Evolutionary conservation across 2,329 filamentous ascomycete species (phyloP).

Genomic region (Nemania sp.): DNA sequence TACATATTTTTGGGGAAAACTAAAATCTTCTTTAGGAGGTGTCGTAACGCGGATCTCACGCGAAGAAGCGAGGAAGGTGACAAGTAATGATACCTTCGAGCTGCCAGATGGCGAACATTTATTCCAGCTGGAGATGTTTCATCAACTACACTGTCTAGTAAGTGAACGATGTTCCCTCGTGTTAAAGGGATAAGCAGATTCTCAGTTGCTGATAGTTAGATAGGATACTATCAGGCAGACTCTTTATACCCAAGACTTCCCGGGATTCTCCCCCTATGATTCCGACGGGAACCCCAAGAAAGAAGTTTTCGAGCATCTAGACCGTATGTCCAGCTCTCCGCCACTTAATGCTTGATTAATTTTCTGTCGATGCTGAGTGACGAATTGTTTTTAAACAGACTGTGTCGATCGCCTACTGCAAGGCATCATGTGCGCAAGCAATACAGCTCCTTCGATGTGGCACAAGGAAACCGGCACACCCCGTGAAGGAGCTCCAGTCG

Average conservation of each 20-base stretch:
- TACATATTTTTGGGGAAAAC: not conserved
- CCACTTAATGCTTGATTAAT: not conserved
- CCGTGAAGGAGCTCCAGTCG: not conserved
- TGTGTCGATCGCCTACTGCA: conserved; percentile 4
- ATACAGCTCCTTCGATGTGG: not conserved
- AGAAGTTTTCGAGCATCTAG: not conserved
- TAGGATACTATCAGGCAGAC: conserved; percentile 4
- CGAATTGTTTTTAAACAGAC: not conserved
- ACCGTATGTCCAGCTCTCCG: not conserved
- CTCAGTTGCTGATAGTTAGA: not conserved
- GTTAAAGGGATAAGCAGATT: not conserved
- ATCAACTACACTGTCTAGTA: conserved; percentile 2
- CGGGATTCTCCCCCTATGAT: not conserved
- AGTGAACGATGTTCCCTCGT: not conserved
- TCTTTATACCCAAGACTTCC: not conserved
- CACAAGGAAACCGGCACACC: not conserved
- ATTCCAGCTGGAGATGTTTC: conserved; percentile 4
- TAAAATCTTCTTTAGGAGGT: not conserved
- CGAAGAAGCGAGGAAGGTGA: not conserved
- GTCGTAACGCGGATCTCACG: not conserved
- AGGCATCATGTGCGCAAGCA: conserved; percentile 7
- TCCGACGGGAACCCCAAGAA: not conserved
- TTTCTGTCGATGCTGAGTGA: not conserved
- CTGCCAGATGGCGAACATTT: not conserved
- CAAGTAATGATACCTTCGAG: not conserved